A percentile compares a stretch with the other conserved stretches of the same genome.
Evolutionary conservation across 1,284 basidiomycete genomes (phyloP).

Genomic region (Pseudozyma thailandica): DNA sequence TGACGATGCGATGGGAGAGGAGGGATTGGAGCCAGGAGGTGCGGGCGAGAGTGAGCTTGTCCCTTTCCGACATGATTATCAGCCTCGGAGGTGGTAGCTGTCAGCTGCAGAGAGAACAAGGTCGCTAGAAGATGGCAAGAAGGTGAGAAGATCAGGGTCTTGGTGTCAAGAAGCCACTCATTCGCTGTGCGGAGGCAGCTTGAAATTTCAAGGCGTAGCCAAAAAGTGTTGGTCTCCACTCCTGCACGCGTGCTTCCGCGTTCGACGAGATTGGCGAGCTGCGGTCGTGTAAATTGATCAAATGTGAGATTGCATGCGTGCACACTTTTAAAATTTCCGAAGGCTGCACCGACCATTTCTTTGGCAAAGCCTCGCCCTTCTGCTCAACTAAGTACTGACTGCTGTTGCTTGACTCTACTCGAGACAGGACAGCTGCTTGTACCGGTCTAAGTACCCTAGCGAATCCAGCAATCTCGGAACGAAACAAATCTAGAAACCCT

Average conservation of each 20-base stretch:
- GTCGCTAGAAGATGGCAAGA: background rate
- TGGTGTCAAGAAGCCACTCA: constrained; percentile 5
- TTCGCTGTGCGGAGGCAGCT: too few relatives aligned
- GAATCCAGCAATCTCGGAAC: too few relatives aligned
- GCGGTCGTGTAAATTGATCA: background rate
- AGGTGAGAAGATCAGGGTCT: background rate
- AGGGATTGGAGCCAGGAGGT: constrained; percentile 46
- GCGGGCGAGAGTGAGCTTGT: constrained; percentile 16
- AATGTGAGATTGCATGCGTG: background rate
- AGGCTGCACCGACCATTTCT: background rate
- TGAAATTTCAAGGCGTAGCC: background rate
- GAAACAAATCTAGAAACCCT: too few relatives aligned
- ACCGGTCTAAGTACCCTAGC: too few relatives aligned
- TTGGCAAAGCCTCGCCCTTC: too few relatives aligned
- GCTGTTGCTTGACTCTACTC: too few relatives aligned
- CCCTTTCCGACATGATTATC: constrained; percentile 9
- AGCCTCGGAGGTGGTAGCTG: background rate
- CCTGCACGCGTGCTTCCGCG: background rate
- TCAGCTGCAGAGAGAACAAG: background rate
- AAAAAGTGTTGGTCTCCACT: constrained; percentile 30
- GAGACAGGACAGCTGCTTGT: too few relatives aligned
- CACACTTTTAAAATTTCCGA: too few relatives aligned
- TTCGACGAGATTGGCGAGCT: too few relatives aligned
- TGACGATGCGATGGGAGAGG: constrained; percentile 48
- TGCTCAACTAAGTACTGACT: too few relatives aligned